These are phyloP conservation scores for Aspergillus cavernicola DNA, from an alignment of 495 filamentous ascomycete species.

Conservation along the genomic window DNA sequence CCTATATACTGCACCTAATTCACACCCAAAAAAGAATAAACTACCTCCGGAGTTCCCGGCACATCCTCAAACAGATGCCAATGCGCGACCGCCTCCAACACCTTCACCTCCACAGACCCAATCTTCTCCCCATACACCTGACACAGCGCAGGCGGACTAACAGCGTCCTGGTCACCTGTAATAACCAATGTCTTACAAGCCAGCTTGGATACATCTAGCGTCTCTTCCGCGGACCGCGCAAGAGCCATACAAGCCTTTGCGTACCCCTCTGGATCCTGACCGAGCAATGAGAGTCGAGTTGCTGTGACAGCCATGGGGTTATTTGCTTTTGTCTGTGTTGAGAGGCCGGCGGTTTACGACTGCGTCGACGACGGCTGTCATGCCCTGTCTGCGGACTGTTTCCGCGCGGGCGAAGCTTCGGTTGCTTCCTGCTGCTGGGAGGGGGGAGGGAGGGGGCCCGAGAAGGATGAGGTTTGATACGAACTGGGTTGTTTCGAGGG, in stretches of 20 bases:
- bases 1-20: too few relatives aligned
- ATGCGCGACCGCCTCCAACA: background rate
- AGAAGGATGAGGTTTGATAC: background rate
- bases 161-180: background rate
- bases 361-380: background rate
- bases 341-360: background rate
- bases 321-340: background rate
- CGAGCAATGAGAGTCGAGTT: background rate
- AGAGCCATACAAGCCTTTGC: slow-evolving; percentile 4
- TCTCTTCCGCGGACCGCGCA: background rate
- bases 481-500: background rate
- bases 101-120: background rate
- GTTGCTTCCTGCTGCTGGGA: background rate
- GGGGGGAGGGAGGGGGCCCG: background rate
- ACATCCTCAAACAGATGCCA: slow-evolving; percentile 5
- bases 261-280: slow-evolving; percentile 1
- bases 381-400: background rate
- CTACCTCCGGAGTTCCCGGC: too few relatives aligned
- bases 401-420: background rate
- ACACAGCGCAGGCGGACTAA: background rate
- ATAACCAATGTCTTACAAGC: background rate
- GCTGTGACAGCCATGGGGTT: background rate
- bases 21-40: too few relatives aligned
- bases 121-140: background rate
- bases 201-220: background rate